Evolutionary conservation across 2,329 filamentous ascomycete genomes (phyloP).

Genomic region (Fusarium nodosum): DNA sequence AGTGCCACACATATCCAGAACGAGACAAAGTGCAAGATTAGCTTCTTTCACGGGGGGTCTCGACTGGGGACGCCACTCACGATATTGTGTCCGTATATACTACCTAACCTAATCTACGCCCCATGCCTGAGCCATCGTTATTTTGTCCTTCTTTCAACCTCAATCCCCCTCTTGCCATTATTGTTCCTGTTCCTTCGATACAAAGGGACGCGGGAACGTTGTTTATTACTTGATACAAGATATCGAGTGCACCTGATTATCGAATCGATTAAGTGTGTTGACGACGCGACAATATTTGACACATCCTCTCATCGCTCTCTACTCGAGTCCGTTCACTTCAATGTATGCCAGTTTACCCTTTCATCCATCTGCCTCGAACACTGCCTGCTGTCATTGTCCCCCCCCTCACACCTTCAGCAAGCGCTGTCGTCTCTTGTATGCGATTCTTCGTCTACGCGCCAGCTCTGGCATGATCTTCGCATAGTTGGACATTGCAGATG

Average conservation of each 20-base stretch:
- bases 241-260: slow-evolving; percentile 13
- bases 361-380: not conserved
- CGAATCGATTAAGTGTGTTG: slow-evolving; percentile 27
- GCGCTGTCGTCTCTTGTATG: slow-evolving; percentile 11
- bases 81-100: slow-evolving; percentile 19
- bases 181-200: slow-evolving; percentile 7
- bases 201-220: slow-evolving; percentile 7
- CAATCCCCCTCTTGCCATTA: slow-evolving; percentile 2
- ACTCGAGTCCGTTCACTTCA: slow-evolving; percentile 2
- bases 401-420: slow-evolving; percentile 23
- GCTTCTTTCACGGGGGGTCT: slow-evolving; percentile 30
- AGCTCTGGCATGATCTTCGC: slow-evolving; percentile 12
- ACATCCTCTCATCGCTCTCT: not conserved
- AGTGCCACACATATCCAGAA: slow-evolving; percentile 37
- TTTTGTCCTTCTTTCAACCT: slow-evolving; percentile 29
- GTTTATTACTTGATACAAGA: slow-evolving; percentile 9
- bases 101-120: slow-evolving; percentile 9
- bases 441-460: slow-evolving; percentile 21
- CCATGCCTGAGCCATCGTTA: slow-evolving; percentile 13
- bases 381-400: not conserved
- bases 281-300: slow-evolving; percentile 18
- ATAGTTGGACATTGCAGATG: slow-evolving; percentile 14
- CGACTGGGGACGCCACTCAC: slow-evolving; percentile 36
- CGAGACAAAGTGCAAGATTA: slow-evolving; percentile 39
- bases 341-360: slow-evolving; percentile 5